A percentile compares a stretch with the other conserved stretches of the same genome.
Conservation (phyloP, 2,329 filamentous ascomycete species). For the Pseudophaeomoniella oleicola region DNA sequence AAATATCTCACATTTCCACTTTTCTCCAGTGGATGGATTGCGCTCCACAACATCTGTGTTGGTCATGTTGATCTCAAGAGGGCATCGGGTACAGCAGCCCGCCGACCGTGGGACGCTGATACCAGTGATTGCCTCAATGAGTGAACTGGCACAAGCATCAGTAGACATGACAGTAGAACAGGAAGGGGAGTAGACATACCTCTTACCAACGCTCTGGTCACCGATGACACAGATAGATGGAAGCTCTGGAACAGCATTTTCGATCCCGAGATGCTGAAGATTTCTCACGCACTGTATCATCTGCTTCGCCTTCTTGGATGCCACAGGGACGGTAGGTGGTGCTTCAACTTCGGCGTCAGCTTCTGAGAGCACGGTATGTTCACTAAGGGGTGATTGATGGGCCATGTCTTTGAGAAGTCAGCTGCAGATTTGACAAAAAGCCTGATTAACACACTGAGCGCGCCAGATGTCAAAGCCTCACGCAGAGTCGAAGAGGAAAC, state of each 20-base stretch:
- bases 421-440: not conserved
- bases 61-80: constrained; percentile 61
- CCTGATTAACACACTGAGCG: not conserved
- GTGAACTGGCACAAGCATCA: constrained; percentile 4
- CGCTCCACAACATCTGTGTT: constrained; percentile 28
- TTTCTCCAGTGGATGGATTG: constrained; percentile 8
- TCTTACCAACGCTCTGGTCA: constrained; percentile 75
- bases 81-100: constrained; percentile 66
- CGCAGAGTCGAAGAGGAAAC: not conserved
- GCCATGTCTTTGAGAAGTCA: not conserved
- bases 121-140: constrained; percentile 46
- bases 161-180: too few relatives aligned
- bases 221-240: constrained; percentile 74
- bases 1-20: constrained; percentile 54
- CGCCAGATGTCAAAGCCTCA: not conserved
- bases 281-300: constrained; percentile 32
- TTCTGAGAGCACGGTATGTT: too few relatives aligned
- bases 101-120: constrained; percentile 57
- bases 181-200: too few relatives aligned
- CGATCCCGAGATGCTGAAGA: constrained; percentile 58
- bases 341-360: too few relatives aligned
- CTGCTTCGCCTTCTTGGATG: constrained; percentile 10
- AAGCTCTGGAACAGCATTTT: constrained; percentile 49
- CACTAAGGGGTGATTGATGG: not conserved
- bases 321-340: not conserved